Conservation (phyloP, 176 grass and related monocot genomes). For the Rhynchospora pubera region DNA sequence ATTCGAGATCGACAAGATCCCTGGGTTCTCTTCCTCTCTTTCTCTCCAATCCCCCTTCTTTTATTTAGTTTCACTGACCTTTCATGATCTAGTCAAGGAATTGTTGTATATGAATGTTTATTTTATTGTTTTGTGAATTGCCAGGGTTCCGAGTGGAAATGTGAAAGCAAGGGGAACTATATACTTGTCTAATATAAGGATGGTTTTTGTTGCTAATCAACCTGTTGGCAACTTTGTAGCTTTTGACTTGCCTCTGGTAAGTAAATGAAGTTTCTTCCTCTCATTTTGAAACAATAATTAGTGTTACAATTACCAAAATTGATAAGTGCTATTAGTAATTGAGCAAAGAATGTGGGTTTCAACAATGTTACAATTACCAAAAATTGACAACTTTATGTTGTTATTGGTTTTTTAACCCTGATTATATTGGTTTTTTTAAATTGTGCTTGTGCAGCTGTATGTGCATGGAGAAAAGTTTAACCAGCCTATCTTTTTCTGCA, state of each 20-base stretch:
- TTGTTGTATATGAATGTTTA: not conserved
- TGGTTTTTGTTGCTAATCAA: conserved; percentile 87
- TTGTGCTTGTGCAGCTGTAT: conserved; percentile 44
- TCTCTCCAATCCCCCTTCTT: not conserved
- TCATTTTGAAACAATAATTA: not conserved
- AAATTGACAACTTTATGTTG: not conserved
- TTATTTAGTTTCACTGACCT: not conserved
- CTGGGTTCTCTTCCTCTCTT: conserved; percentile 28
- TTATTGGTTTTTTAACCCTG: too few relatives aligned
- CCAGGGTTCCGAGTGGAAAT: conserved; percentile 64
- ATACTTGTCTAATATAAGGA: conserved; percentile 90
- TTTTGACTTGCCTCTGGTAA: conserved; percentile 90
- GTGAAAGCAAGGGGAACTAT: conserved; percentile 81
- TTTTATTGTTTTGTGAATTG: not conserved
- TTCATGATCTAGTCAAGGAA: too few relatives aligned
- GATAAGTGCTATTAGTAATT: not conserved
- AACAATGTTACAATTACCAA: not conserved
- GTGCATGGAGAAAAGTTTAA: conserved; percentile 91
- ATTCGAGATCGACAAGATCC: conserved; percentile 98
- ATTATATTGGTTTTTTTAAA: conserved; percentile 18
- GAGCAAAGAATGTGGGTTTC: not conserved
- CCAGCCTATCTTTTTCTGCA: conserved; percentile 91
- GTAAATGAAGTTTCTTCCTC: conserved; percentile 5
- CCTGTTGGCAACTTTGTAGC: conserved; percentile 79
- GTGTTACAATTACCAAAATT: not conserved